Evolutionary conservation across 768 basidiomycete genomes (phyloP).

Genomic region (Gautieria morchelliformis): DNA sequence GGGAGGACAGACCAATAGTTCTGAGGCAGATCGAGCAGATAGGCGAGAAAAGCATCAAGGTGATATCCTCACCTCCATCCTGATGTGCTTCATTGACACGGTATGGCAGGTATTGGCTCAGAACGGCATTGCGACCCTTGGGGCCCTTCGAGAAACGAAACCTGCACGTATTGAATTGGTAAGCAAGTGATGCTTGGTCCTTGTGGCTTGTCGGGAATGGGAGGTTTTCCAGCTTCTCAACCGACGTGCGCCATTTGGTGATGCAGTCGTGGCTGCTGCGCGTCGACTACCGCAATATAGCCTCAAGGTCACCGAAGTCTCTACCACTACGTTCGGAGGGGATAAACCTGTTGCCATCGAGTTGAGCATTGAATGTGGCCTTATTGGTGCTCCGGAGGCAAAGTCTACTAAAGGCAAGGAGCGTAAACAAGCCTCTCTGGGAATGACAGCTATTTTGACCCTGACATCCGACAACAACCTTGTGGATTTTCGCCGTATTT

Average conservation of each 20-base stretch:
- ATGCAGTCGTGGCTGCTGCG: conserved; percentile 51
- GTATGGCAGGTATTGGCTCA: conserved; percentile 57
- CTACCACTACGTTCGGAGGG: conserved; percentile 29
- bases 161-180: conserved; percentile 60
- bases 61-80: conserved; percentile 1
- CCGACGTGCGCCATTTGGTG: conserved; percentile 65
- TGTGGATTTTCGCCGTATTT: conserved; percentile 72
- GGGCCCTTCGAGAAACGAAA: conserved; percentile 42
- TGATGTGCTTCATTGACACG: neutral
- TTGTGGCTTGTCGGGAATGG: neutral
- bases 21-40: conserved; percentile 84
- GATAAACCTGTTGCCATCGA: conserved; percentile 50
- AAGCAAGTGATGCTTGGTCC: neutral
- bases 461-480: conserved; percentile 66
- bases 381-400: conserved; percentile 22
- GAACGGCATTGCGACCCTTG: conserved; percentile 59
- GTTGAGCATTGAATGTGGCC: conserved; percentile 47
- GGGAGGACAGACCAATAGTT: conserved; percentile 83
- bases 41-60: conserved; percentile 57
- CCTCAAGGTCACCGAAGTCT: conserved; percentile 40
- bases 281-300: conserved; percentile 59
- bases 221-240: conserved; percentile 48
- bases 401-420: conserved; percentile 31
- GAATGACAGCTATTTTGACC: conserved; percentile 66
- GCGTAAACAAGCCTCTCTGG: conserved; percentile 31